phyloP scores from a whole-genome alignment of 306 rosid genomes.

The Vicia faba region DNA sequence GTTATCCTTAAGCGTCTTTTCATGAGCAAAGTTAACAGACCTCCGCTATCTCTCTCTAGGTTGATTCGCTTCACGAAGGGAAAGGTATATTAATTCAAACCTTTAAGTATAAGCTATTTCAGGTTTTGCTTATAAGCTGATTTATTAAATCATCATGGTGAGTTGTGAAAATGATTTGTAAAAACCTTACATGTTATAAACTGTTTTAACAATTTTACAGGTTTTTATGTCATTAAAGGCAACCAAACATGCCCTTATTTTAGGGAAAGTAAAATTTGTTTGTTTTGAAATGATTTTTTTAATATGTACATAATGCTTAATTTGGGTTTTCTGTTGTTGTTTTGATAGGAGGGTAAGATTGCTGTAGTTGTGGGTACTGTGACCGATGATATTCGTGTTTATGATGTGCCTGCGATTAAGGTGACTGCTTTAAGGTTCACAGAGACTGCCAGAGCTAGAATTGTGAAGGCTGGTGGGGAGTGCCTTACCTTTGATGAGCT shows the following conservation, averaged over 20 bases:
- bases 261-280: background rate
- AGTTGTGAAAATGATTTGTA: background rate
- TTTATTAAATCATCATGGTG: background rate
- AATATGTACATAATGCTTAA: background rate
- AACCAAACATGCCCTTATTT: background rate
- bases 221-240: background rate
- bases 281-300: background rate
- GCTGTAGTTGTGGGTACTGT: constrained; percentile 65
- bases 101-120: background rate
- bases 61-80: constrained; percentile 59
- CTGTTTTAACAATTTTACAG: background rate
- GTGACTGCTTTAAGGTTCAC: constrained; percentile 76
- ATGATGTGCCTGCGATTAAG: constrained; percentile 55
- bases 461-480: constrained; percentile 75
- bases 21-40: constrained; percentile 79
- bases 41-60: constrained; percentile 67
- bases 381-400: constrained; percentile 58
- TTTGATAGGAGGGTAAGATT: constrained; percentile 49
- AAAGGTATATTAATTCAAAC: constrained; percentile 35
- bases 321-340: background rate
- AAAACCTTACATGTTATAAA: background rate
- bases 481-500: constrained; percentile 64
- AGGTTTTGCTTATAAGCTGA: background rate
- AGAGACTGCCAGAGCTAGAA: constrained; percentile 69
- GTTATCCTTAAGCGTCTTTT: constrained; percentile 66